Percentiles rank a stretch among this genome's conserved stretches.
phyloP scores from a whole-genome alignment of 164 flowering plant genomes.

The Vitis riparia region DNA sequence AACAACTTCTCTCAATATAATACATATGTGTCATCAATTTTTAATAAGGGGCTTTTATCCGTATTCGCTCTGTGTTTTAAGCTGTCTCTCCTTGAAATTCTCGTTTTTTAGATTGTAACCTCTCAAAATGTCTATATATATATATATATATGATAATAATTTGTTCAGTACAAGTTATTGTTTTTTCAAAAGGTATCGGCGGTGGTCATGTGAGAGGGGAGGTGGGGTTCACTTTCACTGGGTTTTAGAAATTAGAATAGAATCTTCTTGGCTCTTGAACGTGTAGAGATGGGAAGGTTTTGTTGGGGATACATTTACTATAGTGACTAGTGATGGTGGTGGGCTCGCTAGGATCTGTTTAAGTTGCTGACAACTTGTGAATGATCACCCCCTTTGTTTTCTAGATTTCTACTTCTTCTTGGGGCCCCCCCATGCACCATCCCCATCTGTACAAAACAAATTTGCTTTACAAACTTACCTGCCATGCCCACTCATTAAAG shows the following conservation, averaged over 20 bases:
- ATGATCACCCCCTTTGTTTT: conserved; percentile 16
- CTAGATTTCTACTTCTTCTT: conserved; percentile 19
- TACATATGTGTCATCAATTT: neutral
- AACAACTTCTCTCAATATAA: neutral
- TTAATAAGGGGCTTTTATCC: conserved; percentile 26
- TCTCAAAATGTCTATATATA: neutral
- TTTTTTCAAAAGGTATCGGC: conserved; percentile 29
- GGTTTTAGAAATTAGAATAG: conserved; percentile 68
- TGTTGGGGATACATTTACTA: conserved; percentile 9
- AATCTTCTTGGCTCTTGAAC: conserved; percentile 66
- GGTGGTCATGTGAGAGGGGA: conserved; percentile 69
- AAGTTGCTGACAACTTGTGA: conserved; percentile 39
- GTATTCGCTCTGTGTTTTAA: conserved; percentile 47
- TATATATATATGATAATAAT: neutral
- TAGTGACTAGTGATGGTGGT: conserved; percentile 21
- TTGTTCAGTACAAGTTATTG: no score
- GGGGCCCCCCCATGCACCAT: neutral
- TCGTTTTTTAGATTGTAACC: conserved; percentile 9
- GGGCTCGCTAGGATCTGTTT: conserved; percentile 32
- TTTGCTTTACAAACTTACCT: neutral
- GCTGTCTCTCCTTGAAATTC: conserved; percentile 57
- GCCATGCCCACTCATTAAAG: neutral
- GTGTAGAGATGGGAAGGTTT: conserved; percentile 5
- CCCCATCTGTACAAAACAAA: conserved; percentile 4
- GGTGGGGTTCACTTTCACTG: conserved; percentile 40